Evolutionary conservation across 2,329 filamentous ascomycete species (phyloP).

Genomic region (Aspergillus fumigatus): DNA sequence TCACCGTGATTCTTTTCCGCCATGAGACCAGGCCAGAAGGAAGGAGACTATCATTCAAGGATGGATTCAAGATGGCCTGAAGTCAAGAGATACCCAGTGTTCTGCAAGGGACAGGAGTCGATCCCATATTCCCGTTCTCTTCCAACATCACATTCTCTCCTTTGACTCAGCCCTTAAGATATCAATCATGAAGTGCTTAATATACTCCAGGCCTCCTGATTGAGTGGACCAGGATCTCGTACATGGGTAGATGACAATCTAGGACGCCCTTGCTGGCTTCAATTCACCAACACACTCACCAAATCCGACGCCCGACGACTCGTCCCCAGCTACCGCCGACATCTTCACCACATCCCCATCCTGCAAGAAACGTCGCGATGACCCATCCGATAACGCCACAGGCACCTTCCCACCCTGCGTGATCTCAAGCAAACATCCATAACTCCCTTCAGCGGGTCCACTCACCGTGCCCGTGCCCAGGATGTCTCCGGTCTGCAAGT

Average conservation of each 20-base stretch:
- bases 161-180: neutral
- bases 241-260: neutral
- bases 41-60: neutral
- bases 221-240: neutral
- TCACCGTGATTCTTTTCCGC: neutral
- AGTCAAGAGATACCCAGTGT: neutral
- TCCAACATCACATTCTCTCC: neutral
- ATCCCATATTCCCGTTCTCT: too few relatives aligned
- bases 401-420: slow-evolving; percentile 23
- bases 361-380: slow-evolving; percentile 17
- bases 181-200: too few relatives aligned
- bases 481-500: slow-evolving; percentile 29
- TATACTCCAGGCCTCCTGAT: neutral
- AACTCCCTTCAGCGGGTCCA: slow-evolving; percentile 15
- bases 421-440: slow-evolving; percentile 26
- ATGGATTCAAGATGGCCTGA: neutral
- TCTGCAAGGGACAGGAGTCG: neutral
- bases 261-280: neutral
- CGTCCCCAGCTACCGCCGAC: slow-evolving; percentile 20
- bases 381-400: slow-evolving; percentile 15
- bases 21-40: neutral
- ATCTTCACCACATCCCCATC: slow-evolving; percentile 27
- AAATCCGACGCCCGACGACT: slow-evolving; percentile 26
- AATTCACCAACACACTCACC: slow-evolving; percentile 25
- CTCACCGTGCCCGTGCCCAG: slow-evolving; percentile 28